These are phyloP conservation scores for Golubevia pallescens DNA, from an alignment of 1,284 basidiomycete species.

Conservation along the genomic window DNA sequence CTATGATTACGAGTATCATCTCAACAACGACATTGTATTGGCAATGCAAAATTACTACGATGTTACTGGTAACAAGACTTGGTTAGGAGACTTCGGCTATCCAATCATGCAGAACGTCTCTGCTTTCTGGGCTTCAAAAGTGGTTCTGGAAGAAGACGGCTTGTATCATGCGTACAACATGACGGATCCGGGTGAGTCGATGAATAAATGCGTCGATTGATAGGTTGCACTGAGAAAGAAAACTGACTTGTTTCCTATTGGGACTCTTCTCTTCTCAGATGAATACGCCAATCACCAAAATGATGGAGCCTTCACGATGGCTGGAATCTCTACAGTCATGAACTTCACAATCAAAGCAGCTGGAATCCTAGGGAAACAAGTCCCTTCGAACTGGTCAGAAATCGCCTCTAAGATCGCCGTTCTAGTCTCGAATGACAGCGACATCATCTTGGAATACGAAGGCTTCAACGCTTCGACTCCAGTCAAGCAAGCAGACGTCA, in stretches of 20 bases:
- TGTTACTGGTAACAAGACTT: slow-evolving; percentile 31
- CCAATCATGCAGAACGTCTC: slow-evolving; percentile 35
- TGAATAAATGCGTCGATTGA: not conserved
- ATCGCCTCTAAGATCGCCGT: slow-evolving; percentile 21
- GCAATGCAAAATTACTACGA: slow-evolving; percentile 38
- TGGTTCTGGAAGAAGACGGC: slow-evolving; percentile 19
- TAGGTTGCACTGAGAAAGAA: not conserved
- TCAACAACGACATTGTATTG: slow-evolving; percentile 42
- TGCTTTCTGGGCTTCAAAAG: slow-evolving; percentile 38
- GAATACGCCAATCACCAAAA: slow-evolving; percentile 31
- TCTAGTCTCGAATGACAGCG: slow-evolving; percentile 13
- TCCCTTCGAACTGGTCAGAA: slow-evolving; percentile 25
- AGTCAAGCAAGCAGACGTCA: slow-evolving; percentile 54
- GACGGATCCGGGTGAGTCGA: slow-evolving; percentile 20
- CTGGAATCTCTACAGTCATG: slow-evolving; percentile 27
- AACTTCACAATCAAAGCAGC: slow-evolving; percentile 20
- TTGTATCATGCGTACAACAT: slow-evolving; percentile 23
- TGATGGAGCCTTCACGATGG: slow-evolving; percentile 34
- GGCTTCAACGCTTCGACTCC: slow-evolving; percentile 29
- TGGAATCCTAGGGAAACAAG: slow-evolving; percentile 13
- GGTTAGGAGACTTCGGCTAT: slow-evolving; percentile 29
- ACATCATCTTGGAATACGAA: slow-evolving; percentile 40
- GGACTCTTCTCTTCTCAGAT: slow-evolving; percentile 14
- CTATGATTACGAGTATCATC: slow-evolving; percentile 41
- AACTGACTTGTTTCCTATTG: not conserved